Base-by-base conservation (phyloP, 805 yeast species). In the Ogataea sp. region DNA sequence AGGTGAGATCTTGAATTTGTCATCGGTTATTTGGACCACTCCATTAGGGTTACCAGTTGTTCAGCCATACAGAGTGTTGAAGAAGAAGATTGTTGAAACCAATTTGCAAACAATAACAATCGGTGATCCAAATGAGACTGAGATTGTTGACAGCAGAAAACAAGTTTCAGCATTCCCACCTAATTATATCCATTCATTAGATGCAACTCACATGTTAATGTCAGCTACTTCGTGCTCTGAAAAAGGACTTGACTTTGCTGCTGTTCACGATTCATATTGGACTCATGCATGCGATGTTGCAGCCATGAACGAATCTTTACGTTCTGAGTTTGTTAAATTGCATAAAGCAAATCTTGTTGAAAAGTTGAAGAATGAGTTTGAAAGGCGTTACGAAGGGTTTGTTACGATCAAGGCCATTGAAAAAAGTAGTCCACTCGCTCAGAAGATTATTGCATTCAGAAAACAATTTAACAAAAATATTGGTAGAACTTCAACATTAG, bases 241-340 rank as follows among this genome's bases (percentile, higher is more conserved):
- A 32, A 55, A 56, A 2, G 77, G 75, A 0, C 61, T 93, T 37
- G 67, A 78, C 11, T 90, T 93, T 69, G 96, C 97, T 0, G 79
- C 97, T 1, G 98, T 90, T 20, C 98, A 90, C 61, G 98, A 90
- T 58, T 90, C 97, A 1, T 90, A 85, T 59, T 90, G 98, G 98
- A 88, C 97, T 0, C 97, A 93, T 57, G 97, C 98, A 1, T 65
- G 76, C 37, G 90, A 85, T 56, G 78, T 90, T 32, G 80, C 79
- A 43, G 55, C 53, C 3, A 80, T 90, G 93, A 86, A 80, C 59
- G 52, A 50, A 13, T 64, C 73, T 34, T 65, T 93, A 46, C 73
- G 98, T 54, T 80, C 83, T 28, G 80, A 84, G 42, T 90, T 90
- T 58, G 81, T 93, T 44, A 64, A 71, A 38, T 66, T 90, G 40